Percentiles rank a stretch among this genome's conserved stretches.
Conservation (phyloP, 805 yeast species). For the Barnettozyma botsteinii region DNA sequence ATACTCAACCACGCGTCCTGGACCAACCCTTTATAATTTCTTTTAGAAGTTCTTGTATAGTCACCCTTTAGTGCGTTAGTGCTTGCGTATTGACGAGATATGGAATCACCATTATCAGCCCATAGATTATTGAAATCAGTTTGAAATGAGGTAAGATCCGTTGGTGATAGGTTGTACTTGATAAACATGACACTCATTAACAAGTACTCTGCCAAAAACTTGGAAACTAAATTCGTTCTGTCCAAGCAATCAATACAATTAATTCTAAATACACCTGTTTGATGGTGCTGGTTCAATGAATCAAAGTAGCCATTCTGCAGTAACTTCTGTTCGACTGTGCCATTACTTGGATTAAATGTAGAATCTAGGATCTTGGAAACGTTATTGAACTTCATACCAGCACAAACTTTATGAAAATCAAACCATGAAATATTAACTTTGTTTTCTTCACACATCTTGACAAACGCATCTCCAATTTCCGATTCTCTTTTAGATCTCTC, state of each 20-base stretch:
- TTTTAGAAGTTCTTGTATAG: constrained; percentile 37
- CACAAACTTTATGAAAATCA: constrained; percentile 54
- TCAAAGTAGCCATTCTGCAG: constrained; percentile 30
- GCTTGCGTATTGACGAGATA: constrained; percentile 56
- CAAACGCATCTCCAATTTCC: constrained; percentile 35
- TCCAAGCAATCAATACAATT: constrained; percentile 65
- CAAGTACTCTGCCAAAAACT: constrained; percentile 28
- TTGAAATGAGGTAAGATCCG: constrained; percentile 15
- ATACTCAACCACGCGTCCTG: constrained; percentile 39
- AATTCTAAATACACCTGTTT: constrained; percentile 50
- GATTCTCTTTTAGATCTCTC: constrained; percentile 32
- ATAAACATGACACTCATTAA: constrained; percentile 25
- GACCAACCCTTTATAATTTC: constrained; percentile 37
- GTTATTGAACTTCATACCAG: constrained; percentile 36
- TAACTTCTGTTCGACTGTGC: constrained; percentile 16
- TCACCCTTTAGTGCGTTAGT: constrained; percentile 51
- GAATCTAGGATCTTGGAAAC: constrained; percentile 29
- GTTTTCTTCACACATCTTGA: constrained; percentile 28
- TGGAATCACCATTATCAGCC: constrained; percentile 69
- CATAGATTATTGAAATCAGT: constrained; percentile 35
- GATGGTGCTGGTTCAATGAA: constrained; percentile 25
- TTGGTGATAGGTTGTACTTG: constrained; percentile 11
- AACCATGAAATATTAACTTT: constrained; percentile 47
- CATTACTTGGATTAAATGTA: constrained; percentile 8
- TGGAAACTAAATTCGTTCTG: constrained; percentile 51